These are phyloP conservation scores for Suillus subalutaceus DNA, from an alignment of 768 basidiomycete species.

Conservation along the genomic window DNA sequence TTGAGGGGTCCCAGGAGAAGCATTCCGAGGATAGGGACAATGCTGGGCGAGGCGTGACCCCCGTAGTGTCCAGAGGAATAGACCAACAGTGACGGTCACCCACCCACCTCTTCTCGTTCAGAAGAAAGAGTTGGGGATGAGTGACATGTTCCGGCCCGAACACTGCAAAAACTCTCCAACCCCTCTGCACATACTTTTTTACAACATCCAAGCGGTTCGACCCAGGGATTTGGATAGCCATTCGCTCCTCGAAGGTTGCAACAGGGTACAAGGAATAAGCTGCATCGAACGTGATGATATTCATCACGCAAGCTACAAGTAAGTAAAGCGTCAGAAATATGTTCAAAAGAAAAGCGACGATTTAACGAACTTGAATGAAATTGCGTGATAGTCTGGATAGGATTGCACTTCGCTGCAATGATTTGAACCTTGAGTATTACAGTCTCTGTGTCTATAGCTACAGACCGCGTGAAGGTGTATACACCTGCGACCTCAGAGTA, in stretches of 20 bases:
- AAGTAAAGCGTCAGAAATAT: neutral
- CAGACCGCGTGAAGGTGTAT: conserved; percentile 28
- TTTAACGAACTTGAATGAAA: conserved; percentile 50
- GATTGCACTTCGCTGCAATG: conserved; percentile 33
- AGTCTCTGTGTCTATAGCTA: neutral
- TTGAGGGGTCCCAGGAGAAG: conserved; percentile 20
- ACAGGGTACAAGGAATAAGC: conserved; percentile 46
- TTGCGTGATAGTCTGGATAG: conserved; percentile 40
- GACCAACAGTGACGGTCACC: conserved; percentile 35
- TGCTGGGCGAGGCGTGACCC: conserved; percentile 15
- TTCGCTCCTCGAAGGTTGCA: conserved; percentile 41
- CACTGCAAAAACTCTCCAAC: conserved; percentile 35
- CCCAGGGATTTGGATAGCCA: conserved; percentile 23
- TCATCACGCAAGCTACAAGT: conserved; percentile 44
- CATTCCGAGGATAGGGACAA: conserved; percentile 15
- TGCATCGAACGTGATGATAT: conserved; percentile 42
- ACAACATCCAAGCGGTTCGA: conserved; percentile 12
- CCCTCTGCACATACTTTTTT: conserved; percentile 40
- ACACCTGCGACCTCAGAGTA: conserved; percentile 16
- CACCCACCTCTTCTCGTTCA: conserved; percentile 29
- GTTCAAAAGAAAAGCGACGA: neutral
- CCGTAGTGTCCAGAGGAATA: conserved; percentile 29
- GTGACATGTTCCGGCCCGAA: conserved; percentile 10
- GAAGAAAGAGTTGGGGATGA: conserved; percentile 20
- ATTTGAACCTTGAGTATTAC: conserved; percentile 41